phyloP scores from a whole-genome alignment of 805 yeast genomes.

The Nakazawaea ernobii region DNA sequence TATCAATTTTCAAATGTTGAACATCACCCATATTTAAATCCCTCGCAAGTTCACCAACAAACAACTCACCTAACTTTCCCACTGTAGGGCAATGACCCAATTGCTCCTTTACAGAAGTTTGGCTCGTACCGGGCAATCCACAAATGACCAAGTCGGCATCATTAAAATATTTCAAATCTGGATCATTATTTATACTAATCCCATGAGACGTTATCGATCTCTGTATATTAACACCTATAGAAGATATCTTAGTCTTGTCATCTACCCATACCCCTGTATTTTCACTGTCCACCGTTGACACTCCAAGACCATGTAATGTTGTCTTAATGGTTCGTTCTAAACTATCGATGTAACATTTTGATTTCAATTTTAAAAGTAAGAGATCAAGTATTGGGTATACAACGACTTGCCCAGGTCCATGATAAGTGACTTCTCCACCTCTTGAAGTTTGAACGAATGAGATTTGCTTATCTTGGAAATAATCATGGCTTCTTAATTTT shows the following conservation, averaged over 20 bases:
- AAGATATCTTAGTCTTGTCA: conserved; percentile 61
- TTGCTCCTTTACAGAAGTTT: conserved; percentile 43
- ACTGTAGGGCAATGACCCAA: conserved; percentile 12
- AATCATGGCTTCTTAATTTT: conserved; percentile 20
- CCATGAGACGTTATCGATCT: conserved; percentile 88
- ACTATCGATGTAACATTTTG: conserved; percentile 46
- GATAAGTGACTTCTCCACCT: conserved; percentile 96
- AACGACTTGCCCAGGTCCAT: conserved; percentile 93
- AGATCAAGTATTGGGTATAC: conserved; percentile 77
- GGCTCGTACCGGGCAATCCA: conserved; percentile 63
- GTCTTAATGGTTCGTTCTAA: conserved; percentile 33
- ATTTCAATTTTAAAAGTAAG: conserved; percentile 47
- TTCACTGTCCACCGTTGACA: conserved; percentile 47
- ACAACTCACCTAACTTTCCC: conserved; percentile 21
- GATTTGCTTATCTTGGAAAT: conserved; percentile 27
- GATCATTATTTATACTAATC: conserved; percentile 68
- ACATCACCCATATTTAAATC: conserved; percentile 27
- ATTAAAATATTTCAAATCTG: conserved; percentile 69
- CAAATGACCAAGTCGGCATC: conserved; percentile 66
- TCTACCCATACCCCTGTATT: conserved; percentile 89
- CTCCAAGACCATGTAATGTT: conserved; percentile 19
- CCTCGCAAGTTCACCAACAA: conserved; percentile 39
- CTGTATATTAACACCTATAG: conserved; percentile 84
- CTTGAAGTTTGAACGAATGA: conserved; percentile 72
- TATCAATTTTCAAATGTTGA: conserved; percentile 5